These are phyloP conservation scores for Thelonectria blattea DNA, from an alignment of 2,329 filamentous ascomycete genomes.

Conservation along the genomic window DNA sequence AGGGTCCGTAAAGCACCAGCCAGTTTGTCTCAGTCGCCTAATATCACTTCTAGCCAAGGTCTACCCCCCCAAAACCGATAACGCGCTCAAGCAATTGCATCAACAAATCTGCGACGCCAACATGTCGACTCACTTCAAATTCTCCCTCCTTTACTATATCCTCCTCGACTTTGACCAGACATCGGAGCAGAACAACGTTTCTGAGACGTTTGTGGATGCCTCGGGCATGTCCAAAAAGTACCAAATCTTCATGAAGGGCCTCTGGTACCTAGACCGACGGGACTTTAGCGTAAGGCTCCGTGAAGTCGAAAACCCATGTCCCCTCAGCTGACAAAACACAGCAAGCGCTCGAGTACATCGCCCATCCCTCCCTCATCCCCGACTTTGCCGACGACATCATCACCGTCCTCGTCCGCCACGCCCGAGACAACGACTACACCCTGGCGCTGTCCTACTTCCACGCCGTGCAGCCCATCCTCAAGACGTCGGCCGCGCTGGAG, in stretches of 20 bases:
- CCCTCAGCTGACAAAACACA: conserved; percentile 38
- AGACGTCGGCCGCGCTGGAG: conserved; percentile 64
- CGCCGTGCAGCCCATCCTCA: conserved; percentile 75
- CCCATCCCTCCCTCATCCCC: conserved; percentile 78
- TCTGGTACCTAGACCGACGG: conserved; percentile 79
- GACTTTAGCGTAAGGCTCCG: conserved; percentile 64
- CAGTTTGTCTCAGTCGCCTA: neutral
- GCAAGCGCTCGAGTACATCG: conserved; percentile 75
- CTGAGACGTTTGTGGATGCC: conserved; percentile 63
- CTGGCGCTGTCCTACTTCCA: conserved; percentile 81
- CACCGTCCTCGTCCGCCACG: conserved; percentile 67
- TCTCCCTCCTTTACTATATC: conserved; percentile 83
- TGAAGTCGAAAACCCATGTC: neutral
- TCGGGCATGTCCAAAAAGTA: conserved; percentile 77
- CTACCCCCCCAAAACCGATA: conserved; percentile 77
- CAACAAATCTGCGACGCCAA: conserved; percentile 68
- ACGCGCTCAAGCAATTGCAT: conserved; percentile 72
- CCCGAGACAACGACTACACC: conserved; percentile 63
- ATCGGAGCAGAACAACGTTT: conserved; percentile 56
- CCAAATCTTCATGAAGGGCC: conserved; percentile 78
- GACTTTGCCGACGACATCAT: conserved; percentile 87
- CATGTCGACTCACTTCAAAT: conserved; percentile 76
- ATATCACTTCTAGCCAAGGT: conserved; percentile 55
- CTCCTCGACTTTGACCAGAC: conserved; percentile 73
- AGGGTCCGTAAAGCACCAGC: conserved; percentile 56